Evolutionary conservation across 2,329 filamentous ascomycete species (phyloP).

Genomic region (Colletotrichum echinochloae): DNA sequence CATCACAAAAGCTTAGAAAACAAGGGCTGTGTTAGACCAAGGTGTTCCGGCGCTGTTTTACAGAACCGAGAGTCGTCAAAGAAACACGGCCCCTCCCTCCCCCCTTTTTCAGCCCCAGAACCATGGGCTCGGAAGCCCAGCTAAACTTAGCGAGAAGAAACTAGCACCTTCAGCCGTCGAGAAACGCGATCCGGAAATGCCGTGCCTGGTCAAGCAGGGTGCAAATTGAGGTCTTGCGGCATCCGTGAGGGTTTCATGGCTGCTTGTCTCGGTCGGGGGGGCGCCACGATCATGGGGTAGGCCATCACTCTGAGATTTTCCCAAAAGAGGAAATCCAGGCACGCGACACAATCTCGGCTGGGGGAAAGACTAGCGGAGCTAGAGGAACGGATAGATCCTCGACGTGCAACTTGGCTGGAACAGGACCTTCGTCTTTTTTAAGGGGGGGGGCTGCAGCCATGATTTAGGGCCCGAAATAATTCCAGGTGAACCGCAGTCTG

Average conservation of each 20-base stretch:
- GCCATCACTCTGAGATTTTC: no score
- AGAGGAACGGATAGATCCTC: background rate
- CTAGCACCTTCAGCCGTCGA: no score
- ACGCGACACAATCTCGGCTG: background rate
- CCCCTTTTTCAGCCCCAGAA: no score
- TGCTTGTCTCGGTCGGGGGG: background rate
- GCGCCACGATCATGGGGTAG: background rate
- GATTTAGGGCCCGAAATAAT: background rate
- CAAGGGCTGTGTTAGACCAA: background rate
- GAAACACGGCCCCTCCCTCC: background rate
- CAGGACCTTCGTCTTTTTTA: background rate
- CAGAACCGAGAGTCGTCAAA: background rate
- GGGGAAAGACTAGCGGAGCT: background rate
- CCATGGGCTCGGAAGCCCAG: background rate
- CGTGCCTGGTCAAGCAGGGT: background rate
- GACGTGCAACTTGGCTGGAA: background rate
- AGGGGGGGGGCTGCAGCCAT: background rate
- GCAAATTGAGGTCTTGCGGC: background rate
- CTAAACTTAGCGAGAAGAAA: no score
- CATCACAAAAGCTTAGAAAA: no score
- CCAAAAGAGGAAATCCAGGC: constrained; percentile 6
- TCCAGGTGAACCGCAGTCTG: background rate
- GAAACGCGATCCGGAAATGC: background rate
- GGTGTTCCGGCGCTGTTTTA: background rate
- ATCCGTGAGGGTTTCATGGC: background rate